Evolutionary conservation across 805 yeast genomes (phyloP), one percentile per base, ranked within the genome.

Genomic region (Hanseniaspora valbyensis): DNA sequence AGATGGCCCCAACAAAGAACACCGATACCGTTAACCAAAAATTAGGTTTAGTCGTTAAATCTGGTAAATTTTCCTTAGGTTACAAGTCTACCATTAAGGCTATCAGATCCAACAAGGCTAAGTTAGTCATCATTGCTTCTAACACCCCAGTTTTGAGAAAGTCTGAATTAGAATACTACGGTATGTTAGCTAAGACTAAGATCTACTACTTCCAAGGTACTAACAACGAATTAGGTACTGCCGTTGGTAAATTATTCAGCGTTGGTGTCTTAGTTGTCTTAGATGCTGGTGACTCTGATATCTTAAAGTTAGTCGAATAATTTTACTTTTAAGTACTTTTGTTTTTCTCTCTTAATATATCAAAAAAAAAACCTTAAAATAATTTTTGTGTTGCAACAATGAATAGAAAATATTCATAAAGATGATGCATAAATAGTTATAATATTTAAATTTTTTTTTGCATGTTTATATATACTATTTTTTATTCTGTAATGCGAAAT

Each of bases 201-300:
- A 77, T 75, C 59, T 89, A 90, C 92, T 94, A 89, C 89, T 92
- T 89, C 95, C 92, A 83, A 76, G 97, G 96, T 80, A 95, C 95
- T 75, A 90, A 90, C 96, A 90, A 90, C 78, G 97, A 90, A 79
- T 86, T 90, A 70, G 97, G 96, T 80, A 92, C 99, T 66, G 95
- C 96, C 66, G 90, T 96, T 78, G 99, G 99, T 89, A 90, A 86
- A 77, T 87, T 92, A 69, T 92, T 92, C 96, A 87, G 96, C 80
- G 97, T 92, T 66, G 97, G 97, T 80, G 90, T 89, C 69, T 77
- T 92, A 68, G 78, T 96, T 68, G 73, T 92, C 67, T 77, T 90
- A 68, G 98, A 92, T 67, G 96, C 96, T 66, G 99, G 99, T 89
- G 99, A 92, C 79, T 92, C 98, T 67, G 99, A 92, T 76, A 89